Conservation (phyloP, 179 eudicot genomes). For the Beta lomatogona region DNA sequence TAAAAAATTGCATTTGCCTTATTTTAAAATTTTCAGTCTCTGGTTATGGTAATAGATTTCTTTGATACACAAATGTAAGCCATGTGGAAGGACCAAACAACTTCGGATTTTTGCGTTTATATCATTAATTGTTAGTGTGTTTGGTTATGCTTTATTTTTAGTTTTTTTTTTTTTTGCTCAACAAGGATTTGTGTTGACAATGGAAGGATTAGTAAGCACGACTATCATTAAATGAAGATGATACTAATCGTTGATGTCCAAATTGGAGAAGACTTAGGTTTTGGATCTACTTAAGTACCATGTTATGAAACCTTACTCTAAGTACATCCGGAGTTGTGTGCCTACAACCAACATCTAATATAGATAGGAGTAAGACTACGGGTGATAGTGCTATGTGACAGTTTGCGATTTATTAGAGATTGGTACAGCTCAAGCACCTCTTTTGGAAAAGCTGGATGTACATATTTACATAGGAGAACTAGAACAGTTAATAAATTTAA, state of each 20-base stretch:
- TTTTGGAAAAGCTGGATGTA: not conserved
- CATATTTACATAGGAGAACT: not conserved
- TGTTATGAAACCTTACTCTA: not conserved
- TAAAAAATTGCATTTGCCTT: too few species aligned
- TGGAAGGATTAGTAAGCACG: too few species aligned
- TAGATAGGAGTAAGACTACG: not conserved
- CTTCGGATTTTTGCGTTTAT: not conserved
- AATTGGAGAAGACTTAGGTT: not conserved
- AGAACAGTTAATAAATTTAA: not conserved
- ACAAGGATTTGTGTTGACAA: too few species aligned
- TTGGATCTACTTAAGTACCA: not conserved
- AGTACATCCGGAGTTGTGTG: not conserved
- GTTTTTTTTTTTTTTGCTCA: too few species aligned
- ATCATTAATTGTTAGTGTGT: not conserved
- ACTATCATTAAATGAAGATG: too few species aligned
- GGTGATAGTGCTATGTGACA: not conserved
- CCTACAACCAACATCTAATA: not conserved
- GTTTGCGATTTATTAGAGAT: not conserved
- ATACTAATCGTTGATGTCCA: not conserved
- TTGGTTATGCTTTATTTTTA: too few species aligned
- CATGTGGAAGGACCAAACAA: not conserved
- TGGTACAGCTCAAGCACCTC: not conserved
- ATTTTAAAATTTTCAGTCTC: too few species aligned
- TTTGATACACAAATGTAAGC: too few species aligned
- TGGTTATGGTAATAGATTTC: too few species aligned